Percentiles rank a stretch among this genome's conserved stretches.
Evolutionary conservation across 202 grass and related monocot genomes (phyloP).

Genomic region (Saccharum hybrid): DNA sequence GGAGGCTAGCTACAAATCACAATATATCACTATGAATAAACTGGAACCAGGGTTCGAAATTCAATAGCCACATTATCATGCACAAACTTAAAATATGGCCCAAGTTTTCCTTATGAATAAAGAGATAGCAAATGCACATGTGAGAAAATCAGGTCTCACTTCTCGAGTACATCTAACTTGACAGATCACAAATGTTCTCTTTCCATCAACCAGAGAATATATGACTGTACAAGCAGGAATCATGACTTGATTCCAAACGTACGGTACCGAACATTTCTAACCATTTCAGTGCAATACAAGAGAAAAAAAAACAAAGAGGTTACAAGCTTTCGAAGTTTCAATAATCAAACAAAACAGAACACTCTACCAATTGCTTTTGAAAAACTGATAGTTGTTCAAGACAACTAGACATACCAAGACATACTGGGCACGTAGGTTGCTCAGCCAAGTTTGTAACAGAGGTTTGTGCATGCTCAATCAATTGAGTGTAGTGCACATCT

Average conservation of each 20-base stretch:
- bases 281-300: slow-evolving; percentile 13
- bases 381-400: background rate
- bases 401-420: slow-evolving; percentile 70
- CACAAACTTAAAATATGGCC: slow-evolving; percentile 18
- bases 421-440: slow-evolving; percentile 82
- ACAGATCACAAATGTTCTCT: background rate
- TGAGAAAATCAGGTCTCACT: slow-evolving; percentile 39
- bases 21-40: slow-evolving; percentile 10
- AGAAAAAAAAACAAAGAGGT: background rate
- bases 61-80: slow-evolving; percentile 22
- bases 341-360: slow-evolving; percentile 12
- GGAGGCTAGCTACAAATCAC: background rate
- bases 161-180: slow-evolving; percentile 3
- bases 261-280: background rate
- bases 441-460: slow-evolving; percentile 65
- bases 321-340: slow-evolving; percentile 4
- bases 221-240: background rate
- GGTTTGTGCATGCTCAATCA: slow-evolving; percentile 72
- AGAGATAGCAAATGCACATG: slow-evolving; percentile 22
- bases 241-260: background rate
- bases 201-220: slow-evolving; percentile 19
- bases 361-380: background rate
- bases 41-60: background rate
- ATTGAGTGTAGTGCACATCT: slow-evolving; percentile 83
- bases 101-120: slow-evolving; percentile 12